Base-by-base conservation (phyloP, 2,329 filamentous ascomycete species). In the Penicillium oxalicum region DNA sequence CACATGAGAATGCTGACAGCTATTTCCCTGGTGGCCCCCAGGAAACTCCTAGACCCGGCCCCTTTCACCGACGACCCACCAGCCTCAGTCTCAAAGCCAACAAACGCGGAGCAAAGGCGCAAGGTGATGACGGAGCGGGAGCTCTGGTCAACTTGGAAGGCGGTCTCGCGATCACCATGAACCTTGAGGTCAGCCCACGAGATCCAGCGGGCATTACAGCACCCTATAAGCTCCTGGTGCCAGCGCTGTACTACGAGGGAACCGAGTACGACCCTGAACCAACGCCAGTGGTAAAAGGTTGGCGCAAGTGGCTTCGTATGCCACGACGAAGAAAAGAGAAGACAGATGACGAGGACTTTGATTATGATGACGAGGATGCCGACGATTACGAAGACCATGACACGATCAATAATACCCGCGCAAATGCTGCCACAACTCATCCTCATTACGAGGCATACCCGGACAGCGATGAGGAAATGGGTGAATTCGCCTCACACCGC, bases 201-300 rank as follows among this genome's bases (percentile, higher is more conserved):
- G 90, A 98, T 60, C 91, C 93, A 0, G 79, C 87, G 0, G 94
- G 93, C 11, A 89, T 88, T 55, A 98, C 93, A 0, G 81, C 83
- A 44, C 88, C 90, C 7, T 98, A 98, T 67, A 78, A 89, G 35
- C 72, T 98, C 4, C 77, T 97, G 1, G 84, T 98, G 4, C 93
- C 94, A 9, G 82, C 83, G 45, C 73, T 98, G 44, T 71, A 71
- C 59, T 83, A 73, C 51, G 69, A 74, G n/a, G 73, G 70, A 5
- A 59, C 55, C n/a, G 64, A 64, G 32, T 64, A 65, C 42, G 70
- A 72, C 43, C 69, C 67, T 5, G 62, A 64, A 7, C 63, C 67
- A 1, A 60, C 56, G 3, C 63, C 61, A 9, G 55, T 68, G 4
- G 58, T 67, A 42, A 71, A 70, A 48, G 64, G 67, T 27, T 71